Conservation (phyloP, 2,329 filamentous ascomycete species). For the Tolypocladium nubicola region DNA sequence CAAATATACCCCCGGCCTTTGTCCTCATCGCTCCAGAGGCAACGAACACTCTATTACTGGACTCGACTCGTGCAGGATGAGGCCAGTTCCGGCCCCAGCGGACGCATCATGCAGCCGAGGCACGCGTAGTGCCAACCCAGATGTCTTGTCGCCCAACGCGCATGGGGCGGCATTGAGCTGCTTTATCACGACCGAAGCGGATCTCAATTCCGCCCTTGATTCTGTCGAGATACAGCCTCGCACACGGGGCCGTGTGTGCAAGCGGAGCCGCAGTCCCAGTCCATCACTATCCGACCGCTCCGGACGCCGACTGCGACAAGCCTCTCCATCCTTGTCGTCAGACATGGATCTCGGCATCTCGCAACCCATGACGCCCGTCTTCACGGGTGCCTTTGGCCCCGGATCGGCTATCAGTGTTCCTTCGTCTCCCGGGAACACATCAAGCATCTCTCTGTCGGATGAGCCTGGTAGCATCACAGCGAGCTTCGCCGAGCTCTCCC, state of each 20-base stretch:
- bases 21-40: background rate
- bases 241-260: conserved; percentile 9
- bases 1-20: background rate
- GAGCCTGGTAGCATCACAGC: conserved; percentile 13
- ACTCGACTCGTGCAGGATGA: conserved; percentile 5
- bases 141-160: conserved; percentile 6
- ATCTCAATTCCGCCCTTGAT: conserved; percentile 15
- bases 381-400: conserved; percentile 14
- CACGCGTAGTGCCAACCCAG: background rate
- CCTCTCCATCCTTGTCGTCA: conserved; percentile 3
- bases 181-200: conserved; percentile 23
- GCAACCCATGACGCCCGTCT: conserved; percentile 15
- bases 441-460: conserved; percentile 31
- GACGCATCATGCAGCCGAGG: conserved; percentile 1
- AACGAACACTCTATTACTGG: background rate
- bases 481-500: conserved; percentile 11
- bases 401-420: conserved; percentile 31
- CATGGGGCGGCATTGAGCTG: conserved; percentile 18
- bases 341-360: conserved; percentile 10
- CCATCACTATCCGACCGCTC: background rate
- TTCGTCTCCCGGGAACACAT: conserved; percentile 41
- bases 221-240: conserved; percentile 1
- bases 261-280: conserved; percentile 7
- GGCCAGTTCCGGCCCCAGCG: conserved; percentile 7
- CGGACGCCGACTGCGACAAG: background rate